Percentiles rank a stretch among this genome's conserved stretches.
Evolutionary conservation across 1,284 basidiomycete species (phyloP).

Genomic region (Coniferiporia sulphurascens): DNA sequence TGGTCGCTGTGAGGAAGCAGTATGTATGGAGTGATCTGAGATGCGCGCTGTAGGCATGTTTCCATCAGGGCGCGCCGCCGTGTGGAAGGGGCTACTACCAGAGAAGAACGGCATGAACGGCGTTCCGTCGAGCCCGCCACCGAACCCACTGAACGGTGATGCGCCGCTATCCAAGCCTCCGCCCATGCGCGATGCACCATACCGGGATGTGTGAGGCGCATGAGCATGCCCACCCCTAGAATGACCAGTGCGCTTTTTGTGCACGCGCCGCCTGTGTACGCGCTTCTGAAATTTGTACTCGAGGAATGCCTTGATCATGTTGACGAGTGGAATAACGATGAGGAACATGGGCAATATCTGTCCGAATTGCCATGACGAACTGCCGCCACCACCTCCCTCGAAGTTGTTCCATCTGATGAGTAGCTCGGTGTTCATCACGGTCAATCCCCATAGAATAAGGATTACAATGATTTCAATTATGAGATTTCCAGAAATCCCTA

Average conservation of each 20-base stretch:
- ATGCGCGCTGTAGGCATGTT: slow-evolving; percentile 1
- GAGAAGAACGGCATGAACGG: slow-evolving; percentile 1
- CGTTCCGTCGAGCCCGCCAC: neutral
- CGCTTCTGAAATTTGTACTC: slow-evolving; percentile 9
- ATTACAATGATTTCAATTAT: slow-evolving; percentile 21
- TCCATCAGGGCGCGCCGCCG: neutral
- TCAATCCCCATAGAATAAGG: slow-evolving; percentile 22
- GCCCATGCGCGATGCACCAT: neutral
- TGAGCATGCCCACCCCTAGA: neutral
- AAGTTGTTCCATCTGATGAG: slow-evolving; percentile 27
- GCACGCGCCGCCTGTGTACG: slow-evolving; percentile 2
- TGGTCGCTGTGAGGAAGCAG: neutral
- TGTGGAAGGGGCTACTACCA: neutral
- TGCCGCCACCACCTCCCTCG: slow-evolving; percentile 13
- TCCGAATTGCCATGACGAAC: slow-evolving; percentile 26
- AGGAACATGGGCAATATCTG: slow-evolving; percentile 23
- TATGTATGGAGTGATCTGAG: neutral
- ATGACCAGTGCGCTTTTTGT: neutral
- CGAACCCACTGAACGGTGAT: neutral
- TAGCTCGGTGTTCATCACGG: slow-evolving; percentile 28
- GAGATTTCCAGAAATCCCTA: slow-evolving; percentile 13
- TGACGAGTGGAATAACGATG: slow-evolving; percentile 16
- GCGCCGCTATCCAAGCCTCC: neutral
- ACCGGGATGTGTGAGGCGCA: neutral
- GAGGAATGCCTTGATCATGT: slow-evolving; percentile 17